phyloP scores from a whole-genome alignment of 768 basidiomycete genomes.

The Russula compacta region DNA sequence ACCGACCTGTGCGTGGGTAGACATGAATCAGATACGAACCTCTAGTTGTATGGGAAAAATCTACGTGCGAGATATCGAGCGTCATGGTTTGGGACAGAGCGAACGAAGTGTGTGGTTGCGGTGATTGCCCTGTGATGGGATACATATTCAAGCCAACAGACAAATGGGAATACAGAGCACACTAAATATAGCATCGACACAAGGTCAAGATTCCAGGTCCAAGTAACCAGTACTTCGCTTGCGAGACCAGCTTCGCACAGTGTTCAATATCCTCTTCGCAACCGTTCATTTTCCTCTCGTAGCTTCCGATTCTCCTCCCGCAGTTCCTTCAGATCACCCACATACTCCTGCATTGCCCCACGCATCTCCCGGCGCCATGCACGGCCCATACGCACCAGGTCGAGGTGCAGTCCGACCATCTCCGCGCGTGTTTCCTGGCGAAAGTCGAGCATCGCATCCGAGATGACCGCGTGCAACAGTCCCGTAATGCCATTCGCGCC shows the following conservation, averaged over 20 bases:
- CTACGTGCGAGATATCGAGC: slow-evolving; percentile 19
- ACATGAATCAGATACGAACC: neutral
- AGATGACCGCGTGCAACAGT: slow-evolving; percentile 53
- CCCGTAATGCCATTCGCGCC: slow-evolving; percentile 41
- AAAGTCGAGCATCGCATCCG: slow-evolving; percentile 66
- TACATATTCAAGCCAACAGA: no score
- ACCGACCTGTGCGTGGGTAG: slow-evolving; percentile 44
- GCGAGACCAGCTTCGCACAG: neutral
- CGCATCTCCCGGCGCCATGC: slow-evolving; percentile 60
- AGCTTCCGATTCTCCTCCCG: slow-evolving; percentile 42
- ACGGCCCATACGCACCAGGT: slow-evolving; percentile 61
- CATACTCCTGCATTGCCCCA: slow-evolving; percentile 51
- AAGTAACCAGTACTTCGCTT: neutral
- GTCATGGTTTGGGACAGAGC: neutral
- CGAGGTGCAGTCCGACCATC: slow-evolving; percentile 67
- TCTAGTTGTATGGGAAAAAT: neutral
- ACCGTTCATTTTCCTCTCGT: slow-evolving; percentile 56
- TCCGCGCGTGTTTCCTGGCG: slow-evolving; percentile 61
- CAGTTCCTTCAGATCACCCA: slow-evolving; percentile 42
- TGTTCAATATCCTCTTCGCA: slow-evolving; percentile 32
- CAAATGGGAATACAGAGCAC: neutral
- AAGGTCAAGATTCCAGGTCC: no score
- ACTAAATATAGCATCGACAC: neutral
- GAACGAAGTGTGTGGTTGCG: neutral
- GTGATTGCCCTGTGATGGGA: neutral